phyloP scores from a whole-genome alignment of 2,329 filamentous ascomycete genomes.

The Ophiostoma perfectum region DNA sequence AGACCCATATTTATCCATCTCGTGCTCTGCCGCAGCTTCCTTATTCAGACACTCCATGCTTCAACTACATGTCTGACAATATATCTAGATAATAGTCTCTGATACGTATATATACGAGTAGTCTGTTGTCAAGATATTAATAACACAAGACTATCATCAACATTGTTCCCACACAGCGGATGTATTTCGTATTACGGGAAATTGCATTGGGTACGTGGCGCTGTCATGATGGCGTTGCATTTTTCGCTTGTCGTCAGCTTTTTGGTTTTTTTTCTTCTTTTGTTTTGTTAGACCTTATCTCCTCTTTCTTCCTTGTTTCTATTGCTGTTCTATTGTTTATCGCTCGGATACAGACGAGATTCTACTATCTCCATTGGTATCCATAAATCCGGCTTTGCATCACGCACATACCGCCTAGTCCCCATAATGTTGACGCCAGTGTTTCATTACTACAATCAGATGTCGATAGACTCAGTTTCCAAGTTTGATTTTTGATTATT shows the following conservation, averaged over 20 bases:
- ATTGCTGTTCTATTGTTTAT: background rate
- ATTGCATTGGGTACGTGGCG: background rate
- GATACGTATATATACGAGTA: background rate
- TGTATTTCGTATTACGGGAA: background rate
- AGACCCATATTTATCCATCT: conserved; percentile 7
- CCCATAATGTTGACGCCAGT: conserved; percentile 4
- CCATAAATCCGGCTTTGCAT: conserved; percentile 1
- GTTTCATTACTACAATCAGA: conserved; percentile 3
- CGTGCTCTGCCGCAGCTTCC: too few relatives aligned
- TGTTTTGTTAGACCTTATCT: background rate
- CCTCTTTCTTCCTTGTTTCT: too few relatives aligned
- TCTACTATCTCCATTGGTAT: background rate
- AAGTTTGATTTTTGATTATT: background rate
- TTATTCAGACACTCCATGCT: too few relatives aligned
- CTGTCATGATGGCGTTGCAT: background rate
- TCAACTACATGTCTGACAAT: too few relatives aligned
- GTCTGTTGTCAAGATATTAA: background rate
- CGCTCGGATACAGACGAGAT: background rate
- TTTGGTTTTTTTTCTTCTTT: background rate
- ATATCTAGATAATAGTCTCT: too few relatives aligned
- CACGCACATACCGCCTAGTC: background rate
- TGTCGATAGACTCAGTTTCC: background rate
- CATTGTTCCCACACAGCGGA: background rate
- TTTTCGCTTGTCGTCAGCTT: background rate
- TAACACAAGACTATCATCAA: background rate